Percentiles rank a stretch among this genome's conserved stretches.
Evolutionary conservation across 2,329 filamentous ascomycete species (phyloP).

Genomic region (Atkinsonella hypoxylon): DNA sequence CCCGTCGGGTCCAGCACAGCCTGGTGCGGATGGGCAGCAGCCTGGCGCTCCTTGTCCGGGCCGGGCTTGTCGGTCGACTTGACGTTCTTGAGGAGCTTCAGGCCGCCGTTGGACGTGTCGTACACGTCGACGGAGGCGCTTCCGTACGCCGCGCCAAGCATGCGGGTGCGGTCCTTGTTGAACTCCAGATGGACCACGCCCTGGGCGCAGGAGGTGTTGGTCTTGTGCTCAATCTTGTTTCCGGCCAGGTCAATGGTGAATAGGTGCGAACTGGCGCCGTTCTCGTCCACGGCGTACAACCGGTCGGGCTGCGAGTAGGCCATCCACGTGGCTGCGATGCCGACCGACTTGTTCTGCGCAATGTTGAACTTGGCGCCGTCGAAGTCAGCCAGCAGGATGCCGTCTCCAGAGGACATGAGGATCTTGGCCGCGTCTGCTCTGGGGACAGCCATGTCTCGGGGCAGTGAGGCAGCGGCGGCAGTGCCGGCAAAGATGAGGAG

Average conservation of each 20-base stretch:
- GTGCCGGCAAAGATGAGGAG: neutral
- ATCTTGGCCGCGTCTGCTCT: conserved; percentile 16
- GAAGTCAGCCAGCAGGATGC: conserved; percentile 30
- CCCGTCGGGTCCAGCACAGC: conserved; percentile 35
- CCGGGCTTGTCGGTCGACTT: conserved; percentile 21
- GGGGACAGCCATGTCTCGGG: neutral
- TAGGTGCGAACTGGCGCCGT: conserved; percentile 24
- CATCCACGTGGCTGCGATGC: conserved; percentile 35
- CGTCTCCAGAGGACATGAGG: conserved; percentile 27
- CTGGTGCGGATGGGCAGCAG: conserved; percentile 32
- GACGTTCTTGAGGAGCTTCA: conserved; percentile 28
- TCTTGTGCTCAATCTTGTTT: conserved; percentile 16
- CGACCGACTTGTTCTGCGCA: conserved; percentile 19
- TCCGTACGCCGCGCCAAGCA: conserved; percentile 33
- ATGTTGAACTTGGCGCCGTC: conserved; percentile 27
- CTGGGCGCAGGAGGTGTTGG: conserved; percentile 20
- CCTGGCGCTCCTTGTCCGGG: conserved; percentile 21
- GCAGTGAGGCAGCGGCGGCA: neutral
- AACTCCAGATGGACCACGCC: conserved; percentile 38
- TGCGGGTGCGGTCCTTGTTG: conserved; percentile 29
- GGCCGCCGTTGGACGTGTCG: conserved; percentile 25
- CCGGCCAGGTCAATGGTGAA: conserved; percentile 25
- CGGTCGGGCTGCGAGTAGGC: conserved; percentile 24
- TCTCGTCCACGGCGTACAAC: conserved; percentile 38
- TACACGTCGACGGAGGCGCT: conserved; percentile 32